A percentile compares a stretch with the other conserved stretches of the same genome.
phyloP scores from a whole-genome alignment of 192 early-diverging fungal species.

The Gorgonomyces haynaldii region DNA sequence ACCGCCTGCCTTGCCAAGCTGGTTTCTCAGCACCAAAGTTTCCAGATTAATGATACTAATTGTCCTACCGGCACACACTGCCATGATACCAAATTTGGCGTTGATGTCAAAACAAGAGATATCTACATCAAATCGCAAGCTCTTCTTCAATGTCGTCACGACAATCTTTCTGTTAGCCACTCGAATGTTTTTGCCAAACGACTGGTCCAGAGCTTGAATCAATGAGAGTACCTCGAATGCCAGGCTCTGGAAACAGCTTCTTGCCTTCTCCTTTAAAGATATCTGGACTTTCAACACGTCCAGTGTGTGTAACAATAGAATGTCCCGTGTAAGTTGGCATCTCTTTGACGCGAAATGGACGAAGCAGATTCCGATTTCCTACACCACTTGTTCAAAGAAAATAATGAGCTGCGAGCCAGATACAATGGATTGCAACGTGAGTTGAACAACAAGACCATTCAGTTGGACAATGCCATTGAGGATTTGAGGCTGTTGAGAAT shows the following conservation, averaged over 20 bases:
- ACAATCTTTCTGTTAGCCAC: constrained; percentile 38
- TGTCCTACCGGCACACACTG: constrained; percentile 26
- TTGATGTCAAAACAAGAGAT: constrained; percentile 35
- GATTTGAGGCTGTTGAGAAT: constrained; percentile 11
- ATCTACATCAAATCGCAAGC: constrained; percentile 31
- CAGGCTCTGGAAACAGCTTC: background rate
- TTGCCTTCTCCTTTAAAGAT: background rate
- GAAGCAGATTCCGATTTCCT: constrained; percentile 45
- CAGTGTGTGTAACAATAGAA: background rate
- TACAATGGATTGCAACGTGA: constrained; percentile 36
- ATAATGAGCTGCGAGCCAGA: constrained; percentile 40
- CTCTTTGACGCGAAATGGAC: too few species aligned
- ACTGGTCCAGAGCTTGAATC: constrained; percentile 29
- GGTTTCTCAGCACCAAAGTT: background rate
- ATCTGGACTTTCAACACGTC: background rate
- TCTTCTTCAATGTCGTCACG: constrained; percentile 29
- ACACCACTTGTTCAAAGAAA: constrained; percentile 41
- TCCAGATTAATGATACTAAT: constrained; percentile 27
- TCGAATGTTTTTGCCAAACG: constrained; percentile 29
- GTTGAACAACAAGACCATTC: constrained; percentile 12
- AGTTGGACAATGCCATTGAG: constrained; percentile 16
- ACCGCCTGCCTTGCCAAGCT: constrained; percentile 36
- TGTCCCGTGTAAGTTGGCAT: constrained; percentile 2
- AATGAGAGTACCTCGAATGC: constrained; percentile 3
- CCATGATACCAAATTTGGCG: constrained; percentile 12